Base-by-base conservation (phyloP, 768 basidiomycete genomes). In the Rhizopogon roseolus region DNA sequence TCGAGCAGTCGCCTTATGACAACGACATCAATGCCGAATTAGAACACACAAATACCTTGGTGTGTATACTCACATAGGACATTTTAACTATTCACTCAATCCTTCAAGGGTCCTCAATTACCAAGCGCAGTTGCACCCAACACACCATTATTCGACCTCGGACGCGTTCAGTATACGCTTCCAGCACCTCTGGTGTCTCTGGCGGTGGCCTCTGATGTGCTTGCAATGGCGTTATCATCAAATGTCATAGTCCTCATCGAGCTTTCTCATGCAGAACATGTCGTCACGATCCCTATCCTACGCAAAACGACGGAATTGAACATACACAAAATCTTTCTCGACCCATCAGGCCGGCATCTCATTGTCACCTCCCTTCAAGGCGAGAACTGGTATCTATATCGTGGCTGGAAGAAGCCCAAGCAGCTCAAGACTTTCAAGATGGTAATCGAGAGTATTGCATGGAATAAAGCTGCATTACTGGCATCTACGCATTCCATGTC, bases 371-470 rank as follows among this genome's bases (percentile, higher is more conserved):
- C 93, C 8, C 75, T 74, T 11, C 84, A 92, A 62, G 93, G 93
- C 49, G 95, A 99, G 65, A 95, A 92, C 57, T 98, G 90, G 85
- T 98, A 98, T 65, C 73, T 94, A 4, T 93, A 84, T 63, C 77
- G 81, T 50, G 78, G 81, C 8, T 88, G 86, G 82, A 89, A 88
- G 74, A 91, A 93, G 62, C 87, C 92, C 0, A 80, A 82, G 41
- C 86, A 79, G 41, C 74, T 98, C 50, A 88, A 90, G 63, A 74
- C 76, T 7, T 88, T 94, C 70, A 88, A 90, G 66, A 85, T 92
- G 76, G 78, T 90, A 63, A 88, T 98, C 59, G 91, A 95, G 67
- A 87, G 90, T 57, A 76, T 98, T 39, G 91, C 91, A 0, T 98
- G 96, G 96, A 94, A 93, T 62, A 88, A 82, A 68, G 65, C 81